Percentiles rank a stretch among this genome's conserved stretches.
phyloP scores from a whole-genome alignment of 2,329 filamentous ascomycete species.

The Cladosporium halotolerans region DNA sequence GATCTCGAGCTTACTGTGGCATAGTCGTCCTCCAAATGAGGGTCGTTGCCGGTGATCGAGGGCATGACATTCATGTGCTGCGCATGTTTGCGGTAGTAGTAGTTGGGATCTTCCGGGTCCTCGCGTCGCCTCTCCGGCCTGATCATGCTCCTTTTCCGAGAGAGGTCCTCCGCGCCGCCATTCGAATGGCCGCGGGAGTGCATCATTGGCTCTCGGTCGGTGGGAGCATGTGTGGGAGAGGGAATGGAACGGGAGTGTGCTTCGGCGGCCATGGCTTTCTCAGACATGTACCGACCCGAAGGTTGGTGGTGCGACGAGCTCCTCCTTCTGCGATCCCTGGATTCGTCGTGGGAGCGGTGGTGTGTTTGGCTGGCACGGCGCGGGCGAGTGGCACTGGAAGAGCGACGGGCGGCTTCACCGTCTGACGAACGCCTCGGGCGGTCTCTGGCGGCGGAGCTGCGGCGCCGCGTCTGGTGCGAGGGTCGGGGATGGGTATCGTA shows the following conservation, averaged over 20 bases:
- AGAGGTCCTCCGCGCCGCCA: constrained; percentile 40
- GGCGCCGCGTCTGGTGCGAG: constrained; percentile 12
- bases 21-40: constrained; percentile 62
- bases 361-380: constrained; percentile 17
- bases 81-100: constrained; percentile 91
- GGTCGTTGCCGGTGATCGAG: constrained; percentile 88
- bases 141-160: constrained; percentile 80
- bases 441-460: constrained; percentile 56
- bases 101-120: constrained; percentile 84
- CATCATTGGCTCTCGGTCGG: constrained; percentile 48
- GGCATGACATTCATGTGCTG: constrained; percentile 86
- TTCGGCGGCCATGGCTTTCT: constrained; percentile 26
- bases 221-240: constrained; percentile 22
- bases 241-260: constrained; percentile 22
- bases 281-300: constrained; percentile 11
- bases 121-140: constrained; percentile 82
- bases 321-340: constrained; percentile 15
- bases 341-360: constrained; percentile 8
- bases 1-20: constrained; percentile 54
- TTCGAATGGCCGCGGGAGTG: constrained; percentile 13
- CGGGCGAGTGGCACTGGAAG: constrained; percentile 15
- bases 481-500: constrained; percentile 10
- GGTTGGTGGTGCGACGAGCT: constrained; percentile 17
- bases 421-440: constrained; percentile 53
- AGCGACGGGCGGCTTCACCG: constrained; percentile 50